Conservation (phyloP, 345 rosid species). For the Hibiscus mutabilis region DNA sequence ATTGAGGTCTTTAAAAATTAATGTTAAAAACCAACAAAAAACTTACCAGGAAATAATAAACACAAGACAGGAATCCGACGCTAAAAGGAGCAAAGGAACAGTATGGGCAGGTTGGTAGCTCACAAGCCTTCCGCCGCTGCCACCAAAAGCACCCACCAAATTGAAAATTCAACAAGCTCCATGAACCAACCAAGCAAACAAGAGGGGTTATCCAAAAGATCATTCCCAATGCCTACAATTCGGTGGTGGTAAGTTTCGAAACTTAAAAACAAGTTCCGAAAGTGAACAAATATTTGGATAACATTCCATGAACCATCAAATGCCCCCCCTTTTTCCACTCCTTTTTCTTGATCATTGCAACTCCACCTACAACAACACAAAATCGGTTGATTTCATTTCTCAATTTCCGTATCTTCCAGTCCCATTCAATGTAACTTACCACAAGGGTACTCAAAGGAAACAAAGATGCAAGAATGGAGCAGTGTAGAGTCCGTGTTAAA, state of each 20-base stretch:
- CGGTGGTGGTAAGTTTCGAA: too few relatives aligned
- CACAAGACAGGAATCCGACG: not conserved
- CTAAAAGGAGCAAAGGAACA: constrained; percentile 8
- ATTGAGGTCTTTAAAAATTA: not conserved
- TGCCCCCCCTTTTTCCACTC: not conserved
- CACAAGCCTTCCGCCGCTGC: constrained; percentile 27
- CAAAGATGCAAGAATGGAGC: not conserved
- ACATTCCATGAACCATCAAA: not conserved
- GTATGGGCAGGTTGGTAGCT: constrained; percentile 15
- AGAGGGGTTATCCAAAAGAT: constrained; percentile 3
- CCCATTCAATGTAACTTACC: too few relatives aligned
- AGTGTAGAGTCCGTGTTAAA: not conserved
- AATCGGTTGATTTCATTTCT: not conserved
- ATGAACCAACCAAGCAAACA: not conserved
- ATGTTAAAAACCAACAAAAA: not conserved
- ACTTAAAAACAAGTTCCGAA: too few relatives aligned
- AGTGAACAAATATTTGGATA: too few relatives aligned
- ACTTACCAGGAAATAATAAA: constrained; percentile 5
- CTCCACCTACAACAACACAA: too few relatives aligned
- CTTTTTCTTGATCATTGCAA: too few relatives aligned
- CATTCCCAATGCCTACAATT: constrained; percentile 12
- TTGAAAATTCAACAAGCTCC: not conserved
- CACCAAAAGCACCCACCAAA: constrained; percentile 17
- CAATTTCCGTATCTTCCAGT: not conserved
- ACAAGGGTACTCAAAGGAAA: not conserved